Evolutionary conservation across 1,139 yeast genomes (phyloP).

Genomic region (Blastobotrys apis): DNA sequence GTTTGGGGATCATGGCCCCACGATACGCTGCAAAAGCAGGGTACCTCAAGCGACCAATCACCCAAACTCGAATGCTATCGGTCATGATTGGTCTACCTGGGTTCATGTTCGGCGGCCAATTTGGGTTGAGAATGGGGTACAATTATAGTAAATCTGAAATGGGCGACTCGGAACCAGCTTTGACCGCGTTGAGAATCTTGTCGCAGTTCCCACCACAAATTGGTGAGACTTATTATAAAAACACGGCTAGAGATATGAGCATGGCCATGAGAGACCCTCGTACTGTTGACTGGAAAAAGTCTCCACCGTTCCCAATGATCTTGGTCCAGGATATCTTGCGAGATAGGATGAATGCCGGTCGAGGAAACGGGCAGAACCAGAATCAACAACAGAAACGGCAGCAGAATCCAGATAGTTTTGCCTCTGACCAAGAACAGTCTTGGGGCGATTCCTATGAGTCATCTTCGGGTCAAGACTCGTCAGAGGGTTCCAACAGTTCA

Average conservation of each 20-base stretch:
- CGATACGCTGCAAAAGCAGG: constrained; percentile 18
- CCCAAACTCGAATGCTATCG: constrained; percentile 20
- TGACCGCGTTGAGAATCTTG: constrained; percentile 19
- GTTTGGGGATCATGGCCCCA: constrained; percentile 23
- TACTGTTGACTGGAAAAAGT: constrained; percentile 29
- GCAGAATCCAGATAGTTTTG: not conserved
- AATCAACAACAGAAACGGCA: not conserved
- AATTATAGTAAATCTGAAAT: constrained; percentile 17
- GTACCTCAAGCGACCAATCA: constrained; percentile 15
- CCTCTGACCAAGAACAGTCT: not conserved
- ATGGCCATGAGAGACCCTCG: constrained; percentile 30
- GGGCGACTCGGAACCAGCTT: constrained; percentile 22
- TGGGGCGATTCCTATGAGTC: not conserved
- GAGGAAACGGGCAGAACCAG: not conserved
- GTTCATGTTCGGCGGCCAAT: constrained; percentile 20
- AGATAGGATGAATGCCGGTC: not conserved
- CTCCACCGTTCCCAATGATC: constrained; percentile 30
- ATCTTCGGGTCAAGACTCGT: too few species aligned
- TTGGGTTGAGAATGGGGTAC: constrained; percentile 21
- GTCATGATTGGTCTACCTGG: constrained; percentile 23
- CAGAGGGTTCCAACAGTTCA: constrained; percentile 1
- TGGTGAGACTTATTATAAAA: constrained; percentile 28
- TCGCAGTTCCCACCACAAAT: constrained; percentile 28
- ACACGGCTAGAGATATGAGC: constrained; percentile 25
- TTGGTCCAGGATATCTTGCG: constrained; percentile 13